phyloP scores from a whole-genome alignment of 208 protist genomes.

The Trypanosomatidae sp. region DNA sequence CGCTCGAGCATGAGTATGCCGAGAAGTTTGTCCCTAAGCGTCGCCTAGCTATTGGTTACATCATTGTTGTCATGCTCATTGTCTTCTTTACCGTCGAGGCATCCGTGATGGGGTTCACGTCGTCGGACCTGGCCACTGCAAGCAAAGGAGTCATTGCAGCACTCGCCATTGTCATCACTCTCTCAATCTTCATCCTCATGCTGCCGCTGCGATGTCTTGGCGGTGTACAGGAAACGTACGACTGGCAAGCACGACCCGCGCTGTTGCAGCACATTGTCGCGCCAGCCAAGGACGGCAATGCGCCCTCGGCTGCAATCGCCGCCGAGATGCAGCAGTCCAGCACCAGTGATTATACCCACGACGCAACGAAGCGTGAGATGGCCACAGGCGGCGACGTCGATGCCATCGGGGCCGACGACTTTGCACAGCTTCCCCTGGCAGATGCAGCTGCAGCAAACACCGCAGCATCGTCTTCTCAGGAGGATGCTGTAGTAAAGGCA shows the following conservation, averaged over 20 bases:
- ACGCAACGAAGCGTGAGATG: neutral
- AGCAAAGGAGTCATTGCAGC: conserved; percentile 17
- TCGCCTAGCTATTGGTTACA: conserved; percentile 25
- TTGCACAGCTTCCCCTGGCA: neutral
- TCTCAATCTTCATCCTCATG: conserved; percentile 24
- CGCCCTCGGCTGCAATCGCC: too few relatives aligned
- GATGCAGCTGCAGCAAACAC: too few relatives aligned
- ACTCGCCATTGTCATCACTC: conserved; percentile 19
- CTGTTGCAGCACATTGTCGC: too few relatives aligned
- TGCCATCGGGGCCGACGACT: neutral
- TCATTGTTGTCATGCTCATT: conserved; percentile 15
- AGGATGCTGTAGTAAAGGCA: too few relatives aligned
- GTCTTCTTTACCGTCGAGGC: conserved; percentile 45
- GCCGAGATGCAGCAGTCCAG: too few relatives aligned
- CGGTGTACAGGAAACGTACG: conserved; percentile 21
- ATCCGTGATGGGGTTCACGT: conserved; percentile 26
- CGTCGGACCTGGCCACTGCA: conserved; percentile 6
- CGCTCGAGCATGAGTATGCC: conserved; percentile 20
- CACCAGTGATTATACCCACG: too few relatives aligned
- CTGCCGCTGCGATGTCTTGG: conserved; percentile 28
- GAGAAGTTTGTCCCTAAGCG: conserved; percentile 36
- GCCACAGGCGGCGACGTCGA: neutral
- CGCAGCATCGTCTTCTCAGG: too few relatives aligned
- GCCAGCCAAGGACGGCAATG: too few relatives aligned
- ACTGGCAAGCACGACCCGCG: neutral